Evolutionary conservation across 75 land plant species (phyloP), one percentile per base, ranked within the genome.

Genomic region (Sequoiadendron giganteum): DNA sequence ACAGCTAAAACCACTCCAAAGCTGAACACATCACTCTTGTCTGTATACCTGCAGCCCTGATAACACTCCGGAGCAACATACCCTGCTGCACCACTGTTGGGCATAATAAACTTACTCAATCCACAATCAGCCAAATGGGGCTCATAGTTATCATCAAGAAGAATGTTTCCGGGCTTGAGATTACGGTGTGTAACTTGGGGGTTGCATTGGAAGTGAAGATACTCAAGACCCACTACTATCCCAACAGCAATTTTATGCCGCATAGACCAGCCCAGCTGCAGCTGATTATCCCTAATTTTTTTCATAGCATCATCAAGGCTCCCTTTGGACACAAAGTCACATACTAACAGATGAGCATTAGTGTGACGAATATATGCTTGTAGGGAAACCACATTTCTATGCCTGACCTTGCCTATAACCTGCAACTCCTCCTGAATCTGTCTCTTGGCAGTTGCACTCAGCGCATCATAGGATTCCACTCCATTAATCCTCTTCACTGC

Each of bases 21-120:
- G 87, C 97, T 95, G 84, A 90, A 95, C 32, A 95, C 85, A 47
- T 95, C 97, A 36, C 97, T 95, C 87, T 94, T 95, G 82, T 93
- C 94, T 0, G 94, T 95, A 72, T 94, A 95, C 86, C 94, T 95
- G 92, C 90, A 87, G 73, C 91, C 92, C 88, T 94, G 94, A 81
- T 90, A 85, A 86, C 91, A 94, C 89, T 97, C 99, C 1, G 99
- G 99, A 54, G 99, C 94, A 84, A 88, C 88, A 85, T 92, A 85
- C 8, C 88, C 77, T 54, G 90, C 89, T 86, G 91, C 90, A 58
- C 89, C 82, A 9, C 78, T 80, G 52, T 79, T 65, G 8, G 93
- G 93, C 86, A 94, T 80, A 36, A 94, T 80, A 42, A 93, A 61
- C 88, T 86, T 93, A 48, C 90, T 93, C 86, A 96, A 78, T 4